A percentile compares a stretch with the other conserved stretches of the same genome.
Evolutionary conservation across 148 eudicot genomes (phyloP).

Genomic region (Fallopia convolvulus): DNA sequence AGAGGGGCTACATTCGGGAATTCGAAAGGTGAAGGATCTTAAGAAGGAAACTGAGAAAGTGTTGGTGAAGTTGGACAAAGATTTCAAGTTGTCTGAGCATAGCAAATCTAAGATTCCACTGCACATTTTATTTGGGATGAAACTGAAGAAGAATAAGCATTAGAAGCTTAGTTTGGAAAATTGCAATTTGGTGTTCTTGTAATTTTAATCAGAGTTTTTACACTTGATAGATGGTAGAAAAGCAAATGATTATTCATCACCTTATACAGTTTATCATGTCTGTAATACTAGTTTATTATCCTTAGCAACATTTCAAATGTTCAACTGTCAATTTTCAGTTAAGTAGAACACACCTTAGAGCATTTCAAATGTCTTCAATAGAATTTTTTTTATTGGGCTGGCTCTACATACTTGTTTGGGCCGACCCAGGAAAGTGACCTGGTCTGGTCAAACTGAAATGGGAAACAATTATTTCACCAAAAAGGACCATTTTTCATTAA

Average conservation of each 20-base stretch:
- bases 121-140: constrained; percentile 58
- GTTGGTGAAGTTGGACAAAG: constrained; percentile 42
- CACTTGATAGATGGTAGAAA: background rate
- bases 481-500: background rate
- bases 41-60: constrained; percentile 38
- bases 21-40: constrained; percentile 40
- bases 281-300: too few relatives aligned
- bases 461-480: too few relatives aligned
- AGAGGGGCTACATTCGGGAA: constrained; percentile 44
- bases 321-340: too few relatives aligned
- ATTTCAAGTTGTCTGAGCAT: constrained; percentile 31
- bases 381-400: too few relatives aligned
- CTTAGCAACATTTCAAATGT: too few relatives aligned
- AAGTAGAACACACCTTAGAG: too few relatives aligned
- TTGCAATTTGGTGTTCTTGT: background rate
- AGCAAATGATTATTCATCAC: background rate
- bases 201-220: background rate
- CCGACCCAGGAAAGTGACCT: too few relatives aligned
- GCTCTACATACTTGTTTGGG: too few relatives aligned
- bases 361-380: too few relatives aligned
- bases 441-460: too few relatives aligned
- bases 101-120: constrained; percentile 48
- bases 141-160: constrained; percentile 41
- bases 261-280: too few relatives aligned
- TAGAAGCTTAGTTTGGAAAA: background rate